Evolutionary conservation across 106 monocot species (phyloP), one percentile per base, ranked within the genome.

Genomic region (Narthecium ossifragum): DNA sequence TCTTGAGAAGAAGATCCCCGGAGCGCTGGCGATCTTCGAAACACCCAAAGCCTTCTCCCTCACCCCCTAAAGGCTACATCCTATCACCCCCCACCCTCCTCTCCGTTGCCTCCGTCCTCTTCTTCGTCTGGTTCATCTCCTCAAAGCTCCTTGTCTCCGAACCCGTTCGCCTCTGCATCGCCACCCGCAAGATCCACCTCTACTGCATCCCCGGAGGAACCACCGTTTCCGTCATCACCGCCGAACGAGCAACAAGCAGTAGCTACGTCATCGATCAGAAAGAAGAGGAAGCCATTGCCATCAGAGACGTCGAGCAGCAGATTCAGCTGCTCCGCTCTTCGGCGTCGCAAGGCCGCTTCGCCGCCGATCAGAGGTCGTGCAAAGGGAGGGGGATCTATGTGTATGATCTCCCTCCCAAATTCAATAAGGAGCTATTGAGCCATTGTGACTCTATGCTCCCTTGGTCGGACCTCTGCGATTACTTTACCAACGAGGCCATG

Each of bases 91-190:
- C 46, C 13, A 5, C 37, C 69, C 31, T 60, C 1, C 34, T 77
- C 65, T 15, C 74, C 53, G 23, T 49, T 24, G 49, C 77, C 11
- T 20, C 65, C 18, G 6, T 65, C 41, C 7, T 69, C 40, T 46
- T 73, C 37, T 37, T 59, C 48, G 18, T 73, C 21, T 77, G 77
- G 63, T 76, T 32, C 69, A 49, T 29, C 13, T 57, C 65, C 55
- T n/a, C n/a, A n/a, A 43, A 43, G 4, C 12, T 58, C 18, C 49
- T 83, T 28, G 30, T 78, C 17, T 54, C 70, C 17, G 48, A 32
- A 36, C 60, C 83, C 62, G 77, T 83, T 66, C 78, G 74, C 54
- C n/a, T 78, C 53, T 78, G 83, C 64, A 18, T 78, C 63, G 67
- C 78, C 45, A 74, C 78, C 23, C 53, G 74, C 8, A 78, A 78